Evolutionary conservation across 1,284 basidiomycete species (phyloP), one percentile per base, ranked within the genome.

Genomic region (Rhodotorula sp.): DNA sequence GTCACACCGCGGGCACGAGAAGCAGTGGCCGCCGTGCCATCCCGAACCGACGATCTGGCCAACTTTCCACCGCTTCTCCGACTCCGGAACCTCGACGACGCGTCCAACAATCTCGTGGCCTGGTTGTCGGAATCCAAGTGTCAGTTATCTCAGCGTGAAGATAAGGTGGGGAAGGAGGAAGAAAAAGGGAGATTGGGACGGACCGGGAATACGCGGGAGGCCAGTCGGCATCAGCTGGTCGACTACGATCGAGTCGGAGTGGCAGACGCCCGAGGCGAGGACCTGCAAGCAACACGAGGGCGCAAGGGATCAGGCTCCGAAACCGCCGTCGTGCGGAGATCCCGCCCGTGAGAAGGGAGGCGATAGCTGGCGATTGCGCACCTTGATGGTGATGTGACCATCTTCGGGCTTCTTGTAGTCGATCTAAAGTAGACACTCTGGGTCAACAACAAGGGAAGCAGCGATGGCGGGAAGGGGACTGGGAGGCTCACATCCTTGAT

Each of bases 381-480:
- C 79, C 73, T 83, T 83, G 78, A 83, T 75, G 64, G 81, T 76
- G 58, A 83, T 70, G 64, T 83, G 71, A 20, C 81, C 81, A 0
- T 63, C 69, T 31, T 78, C 29, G 5, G 82, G 82, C 62, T 78
- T 73, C 70, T 80, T 81, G 78, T 81, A 81, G 8, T 75, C 70
- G 39, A 80, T n/a, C 66, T 68, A 46, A 21, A n/a, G n/a, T n/a
- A n/a, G n/a, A n/a, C n/a, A n/a, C n/a, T n/a, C n/a, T n/a, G n/a
- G n/a, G n/a, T n/a, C n/a, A n/a, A n/a, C n/a, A n/a, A n/a, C n/a
- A n/a, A n/a, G n/a, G 10, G 18, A 29, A 20, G n/a, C 31, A 26
- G 34, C 14, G 18, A 8, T 20, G 3, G 51, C 6, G 52, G 47
- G 43, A 34, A 16, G 15, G 14, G 43, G 34, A 18, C 26, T 18